These are phyloP conservation scores for Arthrobotrys iridis DNA, from an alignment of 2,329 filamentous ascomycete species.

Conservation along the genomic window DNA sequence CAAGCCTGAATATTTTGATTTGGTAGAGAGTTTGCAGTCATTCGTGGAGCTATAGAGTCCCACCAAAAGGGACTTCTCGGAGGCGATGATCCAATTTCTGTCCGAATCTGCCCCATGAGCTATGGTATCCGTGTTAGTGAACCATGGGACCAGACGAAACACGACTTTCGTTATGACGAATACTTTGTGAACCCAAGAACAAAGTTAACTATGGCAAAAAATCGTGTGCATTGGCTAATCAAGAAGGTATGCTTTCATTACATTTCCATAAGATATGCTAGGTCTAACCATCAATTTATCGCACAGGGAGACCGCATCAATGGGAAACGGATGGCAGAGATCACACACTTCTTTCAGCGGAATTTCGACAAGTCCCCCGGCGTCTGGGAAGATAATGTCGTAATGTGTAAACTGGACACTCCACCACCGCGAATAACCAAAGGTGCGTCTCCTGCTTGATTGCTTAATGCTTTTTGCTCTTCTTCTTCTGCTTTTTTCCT, in stretches of 20 bases:
- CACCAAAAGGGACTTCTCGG: constrained; percentile 28
- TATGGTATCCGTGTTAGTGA: constrained; percentile 42
- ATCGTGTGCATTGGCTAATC: constrained; percentile 39
- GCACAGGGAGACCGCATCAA: constrained; percentile 35
- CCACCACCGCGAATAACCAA: constrained; percentile 25
- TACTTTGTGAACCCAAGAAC: constrained; percentile 26
- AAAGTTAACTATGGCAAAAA: constrained; percentile 23
- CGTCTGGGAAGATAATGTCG: constrained; percentile 33
- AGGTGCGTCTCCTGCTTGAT: background rate
- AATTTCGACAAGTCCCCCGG: constrained; percentile 36
- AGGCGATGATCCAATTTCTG: constrained; percentile 27
- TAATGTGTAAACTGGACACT: constrained; percentile 35
- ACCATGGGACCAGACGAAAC: constrained; percentile 20
- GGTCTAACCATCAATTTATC: background rate
- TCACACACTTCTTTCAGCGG: constrained; percentile 25
- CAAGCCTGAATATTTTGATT: background rate
- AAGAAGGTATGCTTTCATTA: constrained; percentile 20
- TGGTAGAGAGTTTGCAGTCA: constrained; percentile 41
- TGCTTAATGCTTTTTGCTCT: background rate
- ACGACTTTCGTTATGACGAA: background rate
- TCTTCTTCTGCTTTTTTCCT: too few species aligned
- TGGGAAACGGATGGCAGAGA: constrained; percentile 22
- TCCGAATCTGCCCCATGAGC: constrained; percentile 43
- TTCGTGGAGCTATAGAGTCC: constrained; percentile 39
- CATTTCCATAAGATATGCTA: background rate